Evolutionary conservation across 2,329 filamentous ascomycete genomes (phyloP).

Genomic region (Colletotrichum caudatum): DNA sequence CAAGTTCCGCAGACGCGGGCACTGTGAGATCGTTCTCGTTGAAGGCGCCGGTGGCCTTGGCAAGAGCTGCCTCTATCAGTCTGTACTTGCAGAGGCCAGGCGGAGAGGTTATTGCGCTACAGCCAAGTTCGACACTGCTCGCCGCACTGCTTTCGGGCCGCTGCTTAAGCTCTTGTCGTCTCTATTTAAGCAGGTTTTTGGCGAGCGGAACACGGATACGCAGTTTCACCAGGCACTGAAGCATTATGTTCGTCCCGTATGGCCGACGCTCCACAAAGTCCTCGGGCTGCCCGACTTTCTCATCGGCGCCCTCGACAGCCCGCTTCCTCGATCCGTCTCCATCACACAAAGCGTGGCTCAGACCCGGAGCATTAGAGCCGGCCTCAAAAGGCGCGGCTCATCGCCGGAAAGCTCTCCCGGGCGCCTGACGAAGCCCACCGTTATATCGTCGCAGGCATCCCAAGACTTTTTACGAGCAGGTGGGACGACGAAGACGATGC

Average conservation of each 20-base stretch:
- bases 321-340: conserved; percentile 52
- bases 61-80: conserved; percentile 74
- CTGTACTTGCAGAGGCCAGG: conserved; percentile 70
- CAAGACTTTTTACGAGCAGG: conserved; percentile 72
- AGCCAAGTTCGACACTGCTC: conserved; percentile 73
- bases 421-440: conserved; percentile 48
- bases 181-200: conserved; percentile 75
- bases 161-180: conserved; percentile 74
- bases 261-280: conserved; percentile 72
- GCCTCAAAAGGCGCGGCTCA: conserved; percentile 59
- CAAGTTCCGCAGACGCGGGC: conserved; percentile 71
- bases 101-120: conserved; percentile 74
- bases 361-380: conserved; percentile 50
- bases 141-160: conserved; percentile 71
- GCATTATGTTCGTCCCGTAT: conserved; percentile 72
- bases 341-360: conserved; percentile 50
- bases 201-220: conserved; percentile 74
- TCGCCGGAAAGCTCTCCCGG: conserved; percentile 61
- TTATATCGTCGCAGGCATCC: conserved; percentile 62
- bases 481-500: conserved; percentile 72
- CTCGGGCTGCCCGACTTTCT: conserved; percentile 78
- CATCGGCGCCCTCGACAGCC: conserved; percentile 62
- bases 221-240: conserved; percentile 71
- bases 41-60: conserved; percentile 73
- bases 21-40: conserved; percentile 73